These are phyloP conservation scores for Puccinia triticina DNA, from an alignment of 1,284 basidiomycete species.

Conservation along the genomic window DNA sequence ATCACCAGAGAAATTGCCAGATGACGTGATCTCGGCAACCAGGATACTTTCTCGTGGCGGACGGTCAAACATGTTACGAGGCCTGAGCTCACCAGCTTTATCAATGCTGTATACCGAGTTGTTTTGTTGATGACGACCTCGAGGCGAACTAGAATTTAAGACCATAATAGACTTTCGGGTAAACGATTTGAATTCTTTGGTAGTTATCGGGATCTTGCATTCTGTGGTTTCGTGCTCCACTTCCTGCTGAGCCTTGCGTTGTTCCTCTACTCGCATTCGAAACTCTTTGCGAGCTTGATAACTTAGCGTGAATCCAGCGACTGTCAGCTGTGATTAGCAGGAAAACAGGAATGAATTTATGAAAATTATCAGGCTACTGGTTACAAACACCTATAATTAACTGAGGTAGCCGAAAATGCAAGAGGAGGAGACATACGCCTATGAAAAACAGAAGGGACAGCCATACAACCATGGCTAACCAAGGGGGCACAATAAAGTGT, in stretches of 20 bases:
- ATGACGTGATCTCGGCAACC: slow-evolving; percentile 34
- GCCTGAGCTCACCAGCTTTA: slow-evolving; percentile 14
- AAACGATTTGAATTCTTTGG: slow-evolving; percentile 47
- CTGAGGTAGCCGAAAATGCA: background rate
- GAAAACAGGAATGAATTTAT: too few relatives aligned
- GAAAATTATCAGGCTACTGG: background rate
- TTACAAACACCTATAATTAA: background rate
- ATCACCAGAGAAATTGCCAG: slow-evolving; percentile 16
- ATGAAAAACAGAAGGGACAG: slow-evolving; percentile 15
- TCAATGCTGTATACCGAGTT: slow-evolving; percentile 3
- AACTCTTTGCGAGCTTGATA: slow-evolving; percentile 49
- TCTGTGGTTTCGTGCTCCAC: background rate
- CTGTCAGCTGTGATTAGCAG: slow-evolving; percentile 16
- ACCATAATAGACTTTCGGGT: slow-evolving; percentile 49
- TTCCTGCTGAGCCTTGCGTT: slow-evolving; percentile 15
- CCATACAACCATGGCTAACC: slow-evolving; percentile 29
- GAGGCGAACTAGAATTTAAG: slow-evolving; percentile 24
- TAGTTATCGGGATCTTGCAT: slow-evolving; percentile 22
- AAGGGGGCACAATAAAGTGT: slow-evolving; percentile 36
- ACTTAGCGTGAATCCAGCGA: slow-evolving; percentile 37
- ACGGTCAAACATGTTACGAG: slow-evolving; percentile 44
- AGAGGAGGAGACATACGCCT: background rate
- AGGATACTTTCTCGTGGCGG: slow-evolving; percentile 31
- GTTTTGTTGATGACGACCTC: background rate
- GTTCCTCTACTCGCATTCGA: slow-evolving; percentile 35